Evolutionary conservation across 768 basidiomycete species (phyloP), one percentile per base, ranked within the genome.

Genomic region (Podaxis sp.): DNA sequence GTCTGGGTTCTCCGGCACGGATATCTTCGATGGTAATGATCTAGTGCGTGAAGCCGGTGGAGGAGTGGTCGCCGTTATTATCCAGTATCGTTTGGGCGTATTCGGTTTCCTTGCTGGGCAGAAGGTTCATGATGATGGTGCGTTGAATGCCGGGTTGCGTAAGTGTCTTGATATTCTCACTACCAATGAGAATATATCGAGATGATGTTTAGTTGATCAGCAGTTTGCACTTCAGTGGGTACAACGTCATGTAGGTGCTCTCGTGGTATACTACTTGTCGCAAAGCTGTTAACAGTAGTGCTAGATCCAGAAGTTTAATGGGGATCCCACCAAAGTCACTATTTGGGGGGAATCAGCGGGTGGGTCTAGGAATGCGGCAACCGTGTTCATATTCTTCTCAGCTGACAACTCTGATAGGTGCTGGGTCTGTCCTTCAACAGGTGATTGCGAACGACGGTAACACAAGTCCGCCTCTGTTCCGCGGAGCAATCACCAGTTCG

Each of bases 81-180:
- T 78, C 11, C 79, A 80, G 62, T 80, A 80, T 57, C 72, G 79
- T 14, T 60, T 82, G 1, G 79, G 79, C 2, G 60, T 78, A 3
- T 78, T 76, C 61, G 80, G 81, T 5, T 83, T 82, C 67, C 66
- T 83, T 27, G 61, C 81, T 21, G 79, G 82, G 1, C 62, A 68
- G 42, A 66, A 72, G 23, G 74, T 82, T 5, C 77, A 83, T 53
- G 64, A 72, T 6, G 69, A 69, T 9, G 82, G 82, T 5, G 72
- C 65, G 2, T 63, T 81, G 55, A 84, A 84, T 42, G 79, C 77
- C 13, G 82, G 81, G n/a, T 64, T 83, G 47, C 68, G 82, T 82
- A 59, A 57, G 78, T 72, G 21, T 16, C 40, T n/a, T 18, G 42
- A 4, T 50, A 40, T 60, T 35, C 38, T 23, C 9, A 32, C 16